Conservation (phyloP, 495 filamentous ascomycete genomes). For the Trichoderma erinaceum region DNA sequence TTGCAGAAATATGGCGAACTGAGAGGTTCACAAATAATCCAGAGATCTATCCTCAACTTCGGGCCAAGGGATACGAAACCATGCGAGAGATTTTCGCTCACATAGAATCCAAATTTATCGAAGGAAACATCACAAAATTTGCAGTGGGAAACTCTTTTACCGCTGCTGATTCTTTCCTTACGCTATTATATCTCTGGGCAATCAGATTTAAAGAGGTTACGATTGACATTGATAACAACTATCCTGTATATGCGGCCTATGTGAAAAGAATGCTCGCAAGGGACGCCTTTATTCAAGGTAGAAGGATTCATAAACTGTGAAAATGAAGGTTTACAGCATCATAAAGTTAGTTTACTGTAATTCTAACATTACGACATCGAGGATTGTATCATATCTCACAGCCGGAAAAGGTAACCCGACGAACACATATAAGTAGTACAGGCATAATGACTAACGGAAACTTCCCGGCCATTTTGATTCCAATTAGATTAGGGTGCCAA, state of each 20-base stretch:
- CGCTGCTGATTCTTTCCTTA: background rate
- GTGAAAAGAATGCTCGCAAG: background rate
- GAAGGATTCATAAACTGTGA: background rate
- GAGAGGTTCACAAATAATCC: slow-evolving; percentile 2
- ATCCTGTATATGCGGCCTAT: background rate
- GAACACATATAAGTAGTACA: too few relatives aligned
- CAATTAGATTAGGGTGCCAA: too few relatives aligned
- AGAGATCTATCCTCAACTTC: slow-evolving; percentile 5
- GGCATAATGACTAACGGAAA: too few relatives aligned
- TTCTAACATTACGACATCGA: too few relatives aligned
- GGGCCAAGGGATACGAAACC: background rate
- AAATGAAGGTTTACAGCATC: background rate
- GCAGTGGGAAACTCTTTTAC: background rate
- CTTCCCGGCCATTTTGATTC: too few relatives aligned
- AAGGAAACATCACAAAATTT: background rate
- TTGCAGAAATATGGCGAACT: slow-evolving; percentile 2
- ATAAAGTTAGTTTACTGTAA: too few relatives aligned
- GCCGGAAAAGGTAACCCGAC: too few relatives aligned
- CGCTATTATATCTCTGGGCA: background rate
- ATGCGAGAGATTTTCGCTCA: slow-evolving; percentile 3
- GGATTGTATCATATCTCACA: too few relatives aligned
- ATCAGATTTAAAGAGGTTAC: background rate
- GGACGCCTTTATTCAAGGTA: background rate
- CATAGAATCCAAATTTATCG: background rate
- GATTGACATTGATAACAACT: background rate